Conservation (phyloP, 2,329 filamentous ascomycete species). For the Gremmenia infestans region DNA sequence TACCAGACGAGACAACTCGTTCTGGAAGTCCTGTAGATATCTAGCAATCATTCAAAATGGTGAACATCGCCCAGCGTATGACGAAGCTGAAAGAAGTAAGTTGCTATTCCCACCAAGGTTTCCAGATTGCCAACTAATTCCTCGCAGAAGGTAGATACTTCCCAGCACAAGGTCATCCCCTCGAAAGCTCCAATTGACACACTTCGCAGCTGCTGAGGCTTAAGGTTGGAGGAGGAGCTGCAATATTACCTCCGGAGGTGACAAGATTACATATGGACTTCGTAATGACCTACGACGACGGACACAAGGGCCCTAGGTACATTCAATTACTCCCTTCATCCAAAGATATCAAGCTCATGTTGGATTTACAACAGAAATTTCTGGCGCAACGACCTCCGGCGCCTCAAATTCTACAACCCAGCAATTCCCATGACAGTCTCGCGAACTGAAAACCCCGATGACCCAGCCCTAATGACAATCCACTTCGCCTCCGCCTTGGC, state of each 20-base stretch:
- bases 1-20: background rate
- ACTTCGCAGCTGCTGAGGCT: slow-evolving; percentile 62
- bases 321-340: background rate
- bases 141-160: slow-evolving; percentile 9
- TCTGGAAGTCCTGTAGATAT: background rate
- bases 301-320: slow-evolving; percentile 70
- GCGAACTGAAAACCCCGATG: slow-evolving; percentile 53
- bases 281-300: slow-evolving; percentile 53
- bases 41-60: slow-evolving; percentile 37
- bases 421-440: slow-evolving; percentile 76
- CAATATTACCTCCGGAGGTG: slow-evolving; percentile 71
- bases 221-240: slow-evolving; percentile 77
- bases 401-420: slow-evolving; percentile 94
- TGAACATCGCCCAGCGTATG: slow-evolving; percentile 62
- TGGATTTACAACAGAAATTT: slow-evolving; percentile 62
- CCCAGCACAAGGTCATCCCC: background rate
- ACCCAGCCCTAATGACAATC: slow-evolving; percentile 58
- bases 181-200: slow-evolving; percentile 19
- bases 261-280: slow-evolving; percentile 73
- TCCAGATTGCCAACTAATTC: slow-evolving; percentile 15
- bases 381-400: slow-evolving; percentile 76
- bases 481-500: slow-evolving; percentile 45
- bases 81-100: slow-evolving; percentile 68
- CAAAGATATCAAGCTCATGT: slow-evolving; percentile 15
- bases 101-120: slow-evolving; percentile 25